Conservation (phyloP, 1,284 basidiomycete species). For the Leccinum fallax region DNA sequence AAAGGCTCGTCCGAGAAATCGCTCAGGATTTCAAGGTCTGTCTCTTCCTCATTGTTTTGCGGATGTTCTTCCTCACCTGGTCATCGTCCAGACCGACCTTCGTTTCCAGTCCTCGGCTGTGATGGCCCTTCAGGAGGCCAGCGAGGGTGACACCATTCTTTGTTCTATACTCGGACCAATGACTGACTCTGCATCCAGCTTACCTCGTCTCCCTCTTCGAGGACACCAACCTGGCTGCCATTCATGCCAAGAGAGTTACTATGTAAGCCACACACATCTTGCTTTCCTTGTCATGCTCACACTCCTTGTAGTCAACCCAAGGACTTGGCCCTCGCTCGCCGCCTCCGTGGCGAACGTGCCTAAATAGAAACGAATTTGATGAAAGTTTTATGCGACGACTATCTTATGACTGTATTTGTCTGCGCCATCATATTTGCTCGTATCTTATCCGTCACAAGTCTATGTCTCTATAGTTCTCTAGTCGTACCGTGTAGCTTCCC, state of each 20-base stretch:
- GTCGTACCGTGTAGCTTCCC: neutral
- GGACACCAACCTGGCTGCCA: slow-evolving; percentile 61
- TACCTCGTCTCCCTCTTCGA: slow-evolving; percentile 74
- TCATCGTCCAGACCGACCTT: slow-evolving; percentile 29
- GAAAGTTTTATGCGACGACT: neutral
- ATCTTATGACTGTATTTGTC: neutral
- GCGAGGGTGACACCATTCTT: slow-evolving; percentile 45
- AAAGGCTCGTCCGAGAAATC: slow-evolving; percentile 75
- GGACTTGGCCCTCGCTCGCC: slow-evolving; percentile 59
- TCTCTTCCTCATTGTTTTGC: slow-evolving; percentile 1
- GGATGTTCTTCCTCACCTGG: neutral
- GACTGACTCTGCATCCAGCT: slow-evolving; percentile 23
- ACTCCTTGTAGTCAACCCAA: slow-evolving; percentile 37
- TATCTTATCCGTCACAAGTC: slow-evolving; percentile 3
- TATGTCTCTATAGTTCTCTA: neutral
- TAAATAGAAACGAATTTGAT: slow-evolving; percentile 3
- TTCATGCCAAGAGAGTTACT: slow-evolving; percentile 68
- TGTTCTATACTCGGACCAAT: neutral
- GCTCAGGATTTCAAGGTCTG: slow-evolving; percentile 73
- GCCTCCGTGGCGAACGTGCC: slow-evolving; percentile 31
- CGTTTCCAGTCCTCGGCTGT: slow-evolving; percentile 74
- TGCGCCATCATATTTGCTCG: neutral
- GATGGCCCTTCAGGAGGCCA: slow-evolving; percentile 69
- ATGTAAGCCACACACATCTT: slow-evolving; percentile 32
- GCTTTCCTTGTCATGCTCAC: slow-evolving; percentile 11